Evolutionary conservation across 2,329 filamentous ascomycete genomes (phyloP).

Genomic region (Akanthomyces uredinophilus): DNA sequence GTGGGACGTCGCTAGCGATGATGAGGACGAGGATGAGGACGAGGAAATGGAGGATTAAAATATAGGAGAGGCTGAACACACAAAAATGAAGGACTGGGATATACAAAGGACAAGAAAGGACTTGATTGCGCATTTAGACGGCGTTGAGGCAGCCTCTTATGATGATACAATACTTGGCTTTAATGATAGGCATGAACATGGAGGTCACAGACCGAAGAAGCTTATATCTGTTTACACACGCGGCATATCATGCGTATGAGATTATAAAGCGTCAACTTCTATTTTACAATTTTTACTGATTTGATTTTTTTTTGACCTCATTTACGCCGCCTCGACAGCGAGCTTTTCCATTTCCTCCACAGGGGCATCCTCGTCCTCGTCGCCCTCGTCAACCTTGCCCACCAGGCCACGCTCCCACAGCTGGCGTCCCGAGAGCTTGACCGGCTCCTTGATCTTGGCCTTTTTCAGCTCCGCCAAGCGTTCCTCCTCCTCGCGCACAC

Average conservation of each 20-base stretch:
- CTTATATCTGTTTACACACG: background rate
- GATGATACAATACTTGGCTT: conserved; percentile 8
- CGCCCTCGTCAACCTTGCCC: conserved; percentile 61
- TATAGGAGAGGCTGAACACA: conserved; percentile 28
- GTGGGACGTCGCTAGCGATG: conserved; percentile 46
- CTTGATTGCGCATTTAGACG: conserved; percentile 20
- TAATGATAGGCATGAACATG: conserved; percentile 9
- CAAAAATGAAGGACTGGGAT: conserved; percentile 23
- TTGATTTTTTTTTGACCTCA: background rate
- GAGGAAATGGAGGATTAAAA: conserved; percentile 54
- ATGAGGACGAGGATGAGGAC: conserved; percentile 40
- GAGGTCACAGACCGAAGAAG: background rate
- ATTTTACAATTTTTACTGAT: conserved; percentile 8
- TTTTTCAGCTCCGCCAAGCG: conserved; percentile 78
- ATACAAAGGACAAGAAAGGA: background rate
- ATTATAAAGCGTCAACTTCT: background rate
- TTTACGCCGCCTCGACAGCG: conserved; percentile 54
- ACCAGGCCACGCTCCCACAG: conserved; percentile 73
- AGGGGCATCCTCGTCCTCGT: conserved; percentile 58
- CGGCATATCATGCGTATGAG: background rate
- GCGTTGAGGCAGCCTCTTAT: conserved; percentile 18
- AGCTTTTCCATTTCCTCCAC: conserved; percentile 64
- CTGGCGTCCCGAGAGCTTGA: conserved; percentile 67
- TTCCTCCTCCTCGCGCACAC: conserved; percentile 65
- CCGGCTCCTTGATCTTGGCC: conserved; percentile 68